These are phyloP conservation scores for Aspergillus pseudoterreus DNA, from an alignment of 2,329 filamentous ascomycete genomes.

Conservation along the genomic window DNA sequence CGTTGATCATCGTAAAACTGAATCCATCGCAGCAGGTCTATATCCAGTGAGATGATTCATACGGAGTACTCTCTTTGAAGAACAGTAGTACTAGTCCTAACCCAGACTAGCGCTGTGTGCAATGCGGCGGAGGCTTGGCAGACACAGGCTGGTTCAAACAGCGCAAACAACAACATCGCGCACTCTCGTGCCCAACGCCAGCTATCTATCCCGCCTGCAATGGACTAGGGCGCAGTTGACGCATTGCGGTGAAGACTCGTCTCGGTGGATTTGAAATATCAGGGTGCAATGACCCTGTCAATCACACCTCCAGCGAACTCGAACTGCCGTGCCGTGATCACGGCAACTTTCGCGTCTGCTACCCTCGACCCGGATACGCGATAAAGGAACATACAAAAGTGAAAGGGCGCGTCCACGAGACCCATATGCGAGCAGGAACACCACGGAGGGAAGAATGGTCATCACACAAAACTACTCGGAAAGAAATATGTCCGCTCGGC, in stretches of 20 bases:
- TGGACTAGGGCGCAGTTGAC: not conserved
- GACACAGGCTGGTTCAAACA: slow-evolving; percentile 12
- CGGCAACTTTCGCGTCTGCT: not conserved
- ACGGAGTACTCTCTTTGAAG: not conserved
- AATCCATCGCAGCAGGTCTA: no score
- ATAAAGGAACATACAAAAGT: not conserved
- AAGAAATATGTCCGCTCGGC: slow-evolving; percentile 30
- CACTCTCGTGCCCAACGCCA: not conserved
- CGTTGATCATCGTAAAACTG: no score
- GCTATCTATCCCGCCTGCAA: not conserved
- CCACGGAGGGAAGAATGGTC: not conserved
- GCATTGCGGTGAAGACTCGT: not conserved
- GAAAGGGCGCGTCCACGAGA: not conserved
- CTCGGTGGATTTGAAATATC: not conserved
- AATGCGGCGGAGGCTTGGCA: slow-evolving; percentile 11
- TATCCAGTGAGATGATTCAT: no score
- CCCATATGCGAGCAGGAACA: not conserved
- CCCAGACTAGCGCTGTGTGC: not conserved
- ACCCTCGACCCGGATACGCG: not conserved
- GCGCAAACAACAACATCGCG: slow-evolving; percentile 22
- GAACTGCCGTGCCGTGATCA: not conserved
- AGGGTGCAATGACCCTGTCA: not conserved
- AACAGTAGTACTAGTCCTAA: not conserved
- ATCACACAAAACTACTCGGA: not conserved
- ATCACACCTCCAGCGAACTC: not conserved